Conservation (phyloP, 2,329 filamentous ascomycete species). For the Cytospora piceae region DNA sequence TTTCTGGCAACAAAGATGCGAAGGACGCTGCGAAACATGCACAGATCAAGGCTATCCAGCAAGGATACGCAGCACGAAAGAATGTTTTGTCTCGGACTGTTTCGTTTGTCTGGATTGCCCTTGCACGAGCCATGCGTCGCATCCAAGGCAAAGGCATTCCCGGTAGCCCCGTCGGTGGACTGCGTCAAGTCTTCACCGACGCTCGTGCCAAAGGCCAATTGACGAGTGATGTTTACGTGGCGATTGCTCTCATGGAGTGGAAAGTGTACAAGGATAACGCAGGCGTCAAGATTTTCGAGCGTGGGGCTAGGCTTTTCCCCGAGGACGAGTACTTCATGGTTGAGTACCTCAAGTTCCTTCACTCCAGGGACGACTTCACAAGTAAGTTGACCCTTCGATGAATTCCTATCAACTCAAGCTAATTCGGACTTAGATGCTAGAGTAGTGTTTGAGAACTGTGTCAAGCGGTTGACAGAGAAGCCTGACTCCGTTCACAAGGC, state of each 20-base stretch:
- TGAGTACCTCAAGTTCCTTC: constrained; percentile 93
- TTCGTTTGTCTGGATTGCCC: constrained; percentile 91
- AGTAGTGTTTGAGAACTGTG: constrained; percentile 93
- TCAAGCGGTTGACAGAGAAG: constrained; percentile 78
- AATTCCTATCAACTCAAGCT: neutral
- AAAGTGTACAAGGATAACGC: constrained; percentile 94
- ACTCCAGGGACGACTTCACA: constrained; percentile 89
- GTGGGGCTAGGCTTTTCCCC: constrained; percentile 89
- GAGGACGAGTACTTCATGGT: constrained; percentile 92
- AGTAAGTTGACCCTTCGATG: constrained; percentile 61
- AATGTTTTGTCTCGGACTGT: constrained; percentile 81
- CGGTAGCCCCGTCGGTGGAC: constrained; percentile 63
- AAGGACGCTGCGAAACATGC: constrained; percentile 65
- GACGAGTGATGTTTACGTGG: constrained; percentile 93
- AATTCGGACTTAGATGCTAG: constrained; percentile 70
- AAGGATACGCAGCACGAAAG: constrained; percentile 73
- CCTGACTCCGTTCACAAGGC: constrained; percentile 74
- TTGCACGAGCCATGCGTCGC: constrained; percentile 91
- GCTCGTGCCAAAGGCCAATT: constrained; percentile 85
- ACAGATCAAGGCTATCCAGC: constrained; percentile 63
- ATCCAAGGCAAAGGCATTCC: constrained; percentile 82
- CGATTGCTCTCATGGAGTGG: constrained; percentile 89
- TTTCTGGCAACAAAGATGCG: constrained; percentile 44
- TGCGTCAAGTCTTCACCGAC: constrained; percentile 86
- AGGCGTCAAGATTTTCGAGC: constrained; percentile 93